Base-by-base conservation (phyloP, 192 early-diverging fungal species). In the Coemansia sp. region DNA sequence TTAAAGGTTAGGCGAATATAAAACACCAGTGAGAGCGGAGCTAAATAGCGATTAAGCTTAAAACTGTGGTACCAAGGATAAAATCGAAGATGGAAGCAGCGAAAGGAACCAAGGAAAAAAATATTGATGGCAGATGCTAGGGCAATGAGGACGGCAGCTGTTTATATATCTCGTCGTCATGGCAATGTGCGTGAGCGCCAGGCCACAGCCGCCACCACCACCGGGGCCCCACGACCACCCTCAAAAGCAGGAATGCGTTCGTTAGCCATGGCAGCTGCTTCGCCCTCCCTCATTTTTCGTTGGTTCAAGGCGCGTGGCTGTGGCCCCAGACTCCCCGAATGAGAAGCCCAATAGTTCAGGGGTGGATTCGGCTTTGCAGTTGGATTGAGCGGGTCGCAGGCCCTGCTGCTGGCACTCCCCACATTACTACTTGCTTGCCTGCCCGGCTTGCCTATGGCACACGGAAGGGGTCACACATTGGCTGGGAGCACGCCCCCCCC, bases 221-320 rank as follows among this genome's bases (percentile, higher is more conserved):
- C 55, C 31, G 55, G 55, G 55, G 55, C 55, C 55, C 55, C 55
- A 35, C 55, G 55, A 35, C 55, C 55, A 35, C 31, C 33, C 13
- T 18, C 55, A 35, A 57, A 57, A 35, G 55, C 16, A 20, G 55
- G 53, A 57, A 52, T 26, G 48, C 48, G 23, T 52, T 52, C 48
- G 23, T 52, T 52, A 52, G 48, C 48, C 1, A 13, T 25, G 25
- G 48, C 48, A 52, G 10, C 48, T 28, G 48, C 10, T 6, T 20
- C 43, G n/a, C 43, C 9, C 31, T 31, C 31, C 18, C 43, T 18
- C 16, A n/a, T n/a, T n/a, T 45, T 16, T 38, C 18, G 47, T 48
- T 10, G 48, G 23, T 52, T 12, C n/a, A n/a, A 52, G 48, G 48
- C 48, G 23, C 23, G 48, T 52, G 48, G 43, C 31, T 31, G 48